Percentiles rank a stretch among this genome's conserved stretches.
phyloP scores from a whole-genome alignment of 2,329 filamentous ascomycete species.

The Geosmithia morbida region DNA sequence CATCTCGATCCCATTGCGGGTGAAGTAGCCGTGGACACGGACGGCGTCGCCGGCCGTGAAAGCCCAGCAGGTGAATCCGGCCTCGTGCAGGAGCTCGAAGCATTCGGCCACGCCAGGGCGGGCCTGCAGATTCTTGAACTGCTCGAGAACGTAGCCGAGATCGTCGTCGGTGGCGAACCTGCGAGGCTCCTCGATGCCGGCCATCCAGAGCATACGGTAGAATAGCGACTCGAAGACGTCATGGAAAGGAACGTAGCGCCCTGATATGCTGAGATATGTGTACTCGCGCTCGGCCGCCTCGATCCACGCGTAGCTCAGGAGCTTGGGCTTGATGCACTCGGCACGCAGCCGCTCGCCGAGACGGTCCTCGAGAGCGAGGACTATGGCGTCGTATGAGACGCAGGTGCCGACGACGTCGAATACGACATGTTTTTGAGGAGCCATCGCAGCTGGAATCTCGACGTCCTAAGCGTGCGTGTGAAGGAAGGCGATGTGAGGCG shows the following conservation, averaged over 20 bases:
- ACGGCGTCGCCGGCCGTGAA: slow-evolving; percentile 35
- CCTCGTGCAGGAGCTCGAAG: slow-evolving; percentile 23
- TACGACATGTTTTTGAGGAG: slow-evolving; percentile 24
- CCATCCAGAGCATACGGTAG: slow-evolving; percentile 29
- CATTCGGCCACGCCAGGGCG: slow-evolving; percentile 24
- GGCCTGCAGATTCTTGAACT: slow-evolving; percentile 20
- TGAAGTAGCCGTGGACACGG: slow-evolving; percentile 37
- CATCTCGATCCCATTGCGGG: slow-evolving; percentile 30
- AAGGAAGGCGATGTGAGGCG: too few species aligned
- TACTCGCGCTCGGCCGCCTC: slow-evolving; percentile 32
- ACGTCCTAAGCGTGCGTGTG: too few species aligned
- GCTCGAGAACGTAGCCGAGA: slow-evolving; percentile 19
- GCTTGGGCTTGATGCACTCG: slow-evolving; percentile 21
- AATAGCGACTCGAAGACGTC: slow-evolving; percentile 27
- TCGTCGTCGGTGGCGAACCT: slow-evolving; percentile 26
- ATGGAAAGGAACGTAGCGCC: slow-evolving; percentile 25
- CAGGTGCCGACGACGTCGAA: slow-evolving; percentile 39
- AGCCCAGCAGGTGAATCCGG: slow-evolving; percentile 37
- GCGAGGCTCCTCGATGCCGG: slow-evolving; percentile 26
- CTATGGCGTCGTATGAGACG: slow-evolving; percentile 29
- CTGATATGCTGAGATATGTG: slow-evolving; percentile 29
- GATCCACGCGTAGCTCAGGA: slow-evolving; percentile 31
- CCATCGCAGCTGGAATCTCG: background rate
- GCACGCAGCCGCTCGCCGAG: slow-evolving; percentile 24
- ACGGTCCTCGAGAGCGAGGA: slow-evolving; percentile 20